Conservation (phyloP, 2,329 filamentous ascomycete species). For the Fusarium hostae region DNA sequence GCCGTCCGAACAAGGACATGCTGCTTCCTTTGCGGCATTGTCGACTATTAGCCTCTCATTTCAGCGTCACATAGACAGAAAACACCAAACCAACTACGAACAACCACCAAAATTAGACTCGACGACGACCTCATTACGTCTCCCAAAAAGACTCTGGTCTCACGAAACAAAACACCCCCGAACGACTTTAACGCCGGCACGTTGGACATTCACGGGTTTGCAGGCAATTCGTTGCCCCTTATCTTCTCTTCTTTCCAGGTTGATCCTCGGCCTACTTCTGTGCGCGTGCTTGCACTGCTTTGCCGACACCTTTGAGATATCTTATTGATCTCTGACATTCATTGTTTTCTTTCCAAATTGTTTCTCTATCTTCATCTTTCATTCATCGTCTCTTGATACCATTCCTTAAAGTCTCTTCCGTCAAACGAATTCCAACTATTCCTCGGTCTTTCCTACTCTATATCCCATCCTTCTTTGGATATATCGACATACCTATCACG, state of each 20-base stretch:
- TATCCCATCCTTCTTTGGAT: constrained; percentile 23
- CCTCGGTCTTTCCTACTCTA: constrained; percentile 20
- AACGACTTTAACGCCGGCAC: constrained; percentile 40
- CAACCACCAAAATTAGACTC: constrained; percentile 19
- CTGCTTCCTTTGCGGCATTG: constrained; percentile 43
- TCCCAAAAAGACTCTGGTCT: constrained; percentile 14
- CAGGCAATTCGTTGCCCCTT: constrained; percentile 40
- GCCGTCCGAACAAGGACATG: constrained; percentile 38
- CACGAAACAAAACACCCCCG: constrained; percentile 17
- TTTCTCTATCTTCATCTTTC: constrained; percentile 8
- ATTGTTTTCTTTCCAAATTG: constrained; percentile 26
- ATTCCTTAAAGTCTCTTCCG: constrained; percentile 32
- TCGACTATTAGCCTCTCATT: constrained; percentile 42
- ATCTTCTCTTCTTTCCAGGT: constrained; percentile 57
- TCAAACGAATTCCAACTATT: constrained; percentile 26
- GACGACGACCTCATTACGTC: constrained; percentile 23
- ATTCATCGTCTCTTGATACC: constrained; percentile 40
- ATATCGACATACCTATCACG: constrained; percentile 34
- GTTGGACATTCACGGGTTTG: constrained; percentile 41
- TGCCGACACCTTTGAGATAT: constrained; percentile 38
- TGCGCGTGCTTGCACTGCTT: constrained; percentile 45
- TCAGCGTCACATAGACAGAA: constrained; percentile 40
- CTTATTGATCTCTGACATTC: constrained; percentile 32
- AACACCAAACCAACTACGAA: constrained; percentile 9
- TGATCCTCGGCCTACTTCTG: constrained; percentile 65